Percentiles rank a stretch among this genome's conserved stretches.
phyloP scores from a whole-genome alignment of 148 eudicot species.

The Dianthus caryophyllus region DNA sequence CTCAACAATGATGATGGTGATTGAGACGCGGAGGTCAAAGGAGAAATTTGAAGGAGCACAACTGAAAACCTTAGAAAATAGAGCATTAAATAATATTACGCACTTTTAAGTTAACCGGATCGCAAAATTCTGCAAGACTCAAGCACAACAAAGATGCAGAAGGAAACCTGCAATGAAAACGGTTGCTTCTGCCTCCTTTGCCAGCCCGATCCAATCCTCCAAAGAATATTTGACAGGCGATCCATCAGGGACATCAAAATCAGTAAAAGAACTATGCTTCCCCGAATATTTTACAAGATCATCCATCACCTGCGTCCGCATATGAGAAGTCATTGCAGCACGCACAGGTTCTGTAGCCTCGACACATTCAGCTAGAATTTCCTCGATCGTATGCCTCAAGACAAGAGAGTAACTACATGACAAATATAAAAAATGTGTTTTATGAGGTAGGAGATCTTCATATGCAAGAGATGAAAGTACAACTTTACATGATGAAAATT shows the following conservation, averaged over 20 bases:
- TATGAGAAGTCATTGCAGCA: constrained; percentile 60
- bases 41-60: neutral
- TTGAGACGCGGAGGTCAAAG: neutral
- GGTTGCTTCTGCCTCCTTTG: constrained; percentile 70
- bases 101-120: neutral
- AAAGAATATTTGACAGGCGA: constrained; percentile 51
- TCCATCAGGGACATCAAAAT: constrained; percentile 80
- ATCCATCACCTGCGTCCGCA: constrained; percentile 64
- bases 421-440: constrained; percentile 2
- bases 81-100: neutral
- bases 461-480: neutral
- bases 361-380: constrained; percentile 72
- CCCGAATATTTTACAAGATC: constrained; percentile 56
- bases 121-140: neutral
- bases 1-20: neutral
- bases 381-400: constrained; percentile 90
- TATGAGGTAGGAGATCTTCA: neutral
- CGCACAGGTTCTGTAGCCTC: constrained; percentile 68
- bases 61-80: neutral
- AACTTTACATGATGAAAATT: neutral
- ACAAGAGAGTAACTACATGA: constrained; percentile 71
- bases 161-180: constrained; percentile 82
- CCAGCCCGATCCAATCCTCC: constrained; percentile 63
- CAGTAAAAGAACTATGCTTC: constrained; percentile 63
- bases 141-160: neutral